These are phyloP conservation scores for Tephrocybe sp. DNA, from an alignment of 768 basidiomycete species.

Conservation along the genomic window DNA sequence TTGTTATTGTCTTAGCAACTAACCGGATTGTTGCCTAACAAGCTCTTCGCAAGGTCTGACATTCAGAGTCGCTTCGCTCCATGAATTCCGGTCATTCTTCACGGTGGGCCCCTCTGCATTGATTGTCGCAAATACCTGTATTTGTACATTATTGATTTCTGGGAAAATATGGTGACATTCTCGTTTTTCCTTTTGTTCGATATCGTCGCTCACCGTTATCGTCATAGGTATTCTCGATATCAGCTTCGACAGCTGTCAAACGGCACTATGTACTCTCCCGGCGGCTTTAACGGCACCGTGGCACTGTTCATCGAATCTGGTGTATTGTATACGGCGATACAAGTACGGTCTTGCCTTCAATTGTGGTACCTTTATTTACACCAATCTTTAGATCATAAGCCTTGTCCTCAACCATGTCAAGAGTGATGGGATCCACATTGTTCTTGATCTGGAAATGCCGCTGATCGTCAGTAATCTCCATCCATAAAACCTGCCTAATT, in stretches of 20 bases:
- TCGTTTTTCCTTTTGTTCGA: neutral
- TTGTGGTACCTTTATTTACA: neutral
- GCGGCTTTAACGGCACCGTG: constrained; percentile 6
- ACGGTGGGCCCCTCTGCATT: constrained; percentile 9
- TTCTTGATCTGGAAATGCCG: constrained; percentile 16
- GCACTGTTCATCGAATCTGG: constrained; percentile 17
- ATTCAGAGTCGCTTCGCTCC: constrained; percentile 1
- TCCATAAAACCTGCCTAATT: too few species aligned
- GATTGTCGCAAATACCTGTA: constrained; percentile 13
- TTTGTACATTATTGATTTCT: constrained; percentile 17
- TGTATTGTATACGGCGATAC: constrained; percentile 7
- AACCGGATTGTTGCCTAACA: neutral
- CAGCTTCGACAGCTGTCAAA: neutral
- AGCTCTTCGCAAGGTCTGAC: constrained; percentile 1
- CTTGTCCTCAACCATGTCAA: constrained; percentile 13
- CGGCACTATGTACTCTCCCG: neutral
- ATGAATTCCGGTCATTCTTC: constrained; percentile 10
- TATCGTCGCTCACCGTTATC: neutral
- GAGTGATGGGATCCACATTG: constrained; percentile 13
- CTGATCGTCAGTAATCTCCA: constrained; percentile 9
- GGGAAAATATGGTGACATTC: constrained; percentile 15
- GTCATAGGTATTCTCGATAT: constrained; percentile 12
- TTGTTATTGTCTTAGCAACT: neutral
- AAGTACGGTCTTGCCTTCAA: neutral
- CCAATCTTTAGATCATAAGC: constrained; percentile 6